Percentiles rank a stretch among this genome's conserved stretches.
phyloP scores from a whole-genome alignment of 352 stramenopile genomes.

The Phytopythium kandeliae region DNA sequence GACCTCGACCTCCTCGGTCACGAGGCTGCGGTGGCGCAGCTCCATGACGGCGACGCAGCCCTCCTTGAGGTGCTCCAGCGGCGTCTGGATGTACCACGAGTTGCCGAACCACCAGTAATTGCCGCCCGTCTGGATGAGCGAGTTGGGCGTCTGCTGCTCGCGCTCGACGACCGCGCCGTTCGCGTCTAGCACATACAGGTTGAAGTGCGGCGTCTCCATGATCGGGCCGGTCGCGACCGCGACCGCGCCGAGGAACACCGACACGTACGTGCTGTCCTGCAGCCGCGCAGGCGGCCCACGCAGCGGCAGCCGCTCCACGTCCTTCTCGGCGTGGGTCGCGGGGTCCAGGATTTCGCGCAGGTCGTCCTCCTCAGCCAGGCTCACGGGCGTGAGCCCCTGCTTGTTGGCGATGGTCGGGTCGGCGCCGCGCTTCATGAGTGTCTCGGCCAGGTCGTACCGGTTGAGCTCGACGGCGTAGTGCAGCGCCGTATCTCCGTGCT shows the following conservation, averaged over 20 bases:
- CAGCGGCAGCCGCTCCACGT: slow-evolving; percentile 36
- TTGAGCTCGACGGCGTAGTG: slow-evolving; percentile 84
- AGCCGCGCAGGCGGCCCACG: slow-evolving; percentile 48
- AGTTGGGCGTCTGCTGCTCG: slow-evolving; percentile 77
- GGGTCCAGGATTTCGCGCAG: slow-evolving; percentile 74
- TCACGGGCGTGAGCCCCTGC: slow-evolving; percentile 54
- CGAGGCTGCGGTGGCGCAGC: slow-evolving; percentile 73
- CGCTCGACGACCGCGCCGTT: slow-evolving; percentile 65
- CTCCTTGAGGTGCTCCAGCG: slow-evolving; percentile 82
- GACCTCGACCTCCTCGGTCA: slow-evolving; percentile 83
- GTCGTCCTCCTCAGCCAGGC: slow-evolving; percentile 75
- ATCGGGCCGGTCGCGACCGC: slow-evolving; percentile 77
- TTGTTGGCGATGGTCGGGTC: slow-evolving; percentile 70
- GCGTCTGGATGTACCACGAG: slow-evolving; percentile 83
- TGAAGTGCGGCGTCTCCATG: slow-evolving; percentile 87
- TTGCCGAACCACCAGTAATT: slow-evolving; percentile 90
- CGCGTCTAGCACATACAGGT: slow-evolving; percentile 78
- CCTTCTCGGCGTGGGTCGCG: slow-evolving; percentile 27
- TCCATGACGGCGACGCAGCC: slow-evolving; percentile 86
- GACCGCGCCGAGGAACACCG: slow-evolving; percentile 76
- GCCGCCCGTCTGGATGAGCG: slow-evolving; percentile 76
- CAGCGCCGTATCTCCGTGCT: slow-evolving; percentile 79
- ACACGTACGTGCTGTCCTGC: slow-evolving; percentile 80
- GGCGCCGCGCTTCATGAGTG: slow-evolving; percentile 82
- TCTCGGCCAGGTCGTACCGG: slow-evolving; percentile 77